These are phyloP conservation scores for Viridothelium virens DNA, from an alignment of 495 filamentous ascomycete species.

Conservation along the genomic window DNA sequence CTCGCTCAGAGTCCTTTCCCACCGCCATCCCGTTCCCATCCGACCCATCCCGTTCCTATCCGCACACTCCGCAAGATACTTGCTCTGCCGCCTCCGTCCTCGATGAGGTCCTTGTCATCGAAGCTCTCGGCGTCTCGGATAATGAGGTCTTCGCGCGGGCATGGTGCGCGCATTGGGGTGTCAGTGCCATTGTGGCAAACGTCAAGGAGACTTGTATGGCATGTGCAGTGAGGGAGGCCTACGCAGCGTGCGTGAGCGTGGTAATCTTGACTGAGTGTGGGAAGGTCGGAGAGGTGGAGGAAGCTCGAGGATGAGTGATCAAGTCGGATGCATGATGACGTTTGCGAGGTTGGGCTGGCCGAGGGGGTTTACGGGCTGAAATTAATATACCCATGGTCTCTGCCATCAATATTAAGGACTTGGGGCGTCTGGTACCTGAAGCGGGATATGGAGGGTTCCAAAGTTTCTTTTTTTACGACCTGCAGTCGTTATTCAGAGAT, in stretches of 20 bases:
- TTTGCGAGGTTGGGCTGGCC: background rate
- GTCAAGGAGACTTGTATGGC: slow-evolving; percentile 60
- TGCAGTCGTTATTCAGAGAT: no score
- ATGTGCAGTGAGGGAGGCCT: slow-evolving; percentile 63
- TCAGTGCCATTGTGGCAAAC: slow-evolving; percentile 59
- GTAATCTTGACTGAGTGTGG: slow-evolving; percentile 54
- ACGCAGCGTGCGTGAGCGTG: slow-evolving; percentile 60
- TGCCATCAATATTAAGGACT: no score
- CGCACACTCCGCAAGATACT: slow-evolving; percentile 14
- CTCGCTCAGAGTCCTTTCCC: slow-evolving; percentile 11
- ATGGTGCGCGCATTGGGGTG: slow-evolving; percentile 64
- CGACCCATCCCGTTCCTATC: slow-evolving; percentile 6
- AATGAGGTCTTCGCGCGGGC: slow-evolving; percentile 67
- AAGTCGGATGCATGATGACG: background rate
- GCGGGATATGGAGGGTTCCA: background rate
- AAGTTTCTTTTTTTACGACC: no score
- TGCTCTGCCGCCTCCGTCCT: slow-evolving; percentile 30
- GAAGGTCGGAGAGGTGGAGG: slow-evolving; percentile 32
- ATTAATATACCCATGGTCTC: background rate
- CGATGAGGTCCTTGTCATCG: slow-evolving; percentile 58
- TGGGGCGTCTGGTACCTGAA: background rate
- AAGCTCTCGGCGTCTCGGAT: slow-evolving; percentile 61
- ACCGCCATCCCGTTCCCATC: background rate
- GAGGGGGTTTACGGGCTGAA: no score
- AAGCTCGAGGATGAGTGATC: background rate